These are phyloP conservation scores for Trichoderma asperelloides DNA, from an alignment of 495 filamentous ascomycete genomes.

Conservation along the genomic window DNA sequence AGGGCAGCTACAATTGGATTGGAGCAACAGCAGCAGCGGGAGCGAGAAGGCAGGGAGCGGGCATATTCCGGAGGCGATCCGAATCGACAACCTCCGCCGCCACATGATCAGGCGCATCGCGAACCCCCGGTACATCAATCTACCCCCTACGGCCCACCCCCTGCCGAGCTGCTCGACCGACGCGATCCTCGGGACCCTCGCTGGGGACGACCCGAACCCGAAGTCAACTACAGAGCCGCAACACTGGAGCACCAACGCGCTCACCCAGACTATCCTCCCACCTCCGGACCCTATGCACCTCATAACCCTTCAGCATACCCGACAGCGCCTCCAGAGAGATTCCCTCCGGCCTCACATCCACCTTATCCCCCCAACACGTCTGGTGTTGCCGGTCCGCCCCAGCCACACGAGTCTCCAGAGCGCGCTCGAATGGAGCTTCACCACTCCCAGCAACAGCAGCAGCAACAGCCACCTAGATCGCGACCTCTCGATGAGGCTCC, in stretches of 20 bases:
- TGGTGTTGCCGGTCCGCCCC: constrained; percentile 29
- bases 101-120: constrained; percentile 36
- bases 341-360: constrained; percentile 32
- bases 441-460: constrained; percentile 29
- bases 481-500: constrained; percentile 27
- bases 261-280: constrained; percentile 36
- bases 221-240: constrained; percentile 7
- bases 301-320: constrained; percentile 34
- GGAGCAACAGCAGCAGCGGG: constrained; percentile 15
- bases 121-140: constrained; percentile 31
- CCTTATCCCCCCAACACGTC: constrained; percentile 31
- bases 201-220: constrained; percentile 16
- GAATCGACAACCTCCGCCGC: constrained; percentile 19
- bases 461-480: constrained; percentile 26
- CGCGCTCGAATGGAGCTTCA: constrained; percentile 27
- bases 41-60: constrained; percentile 30
- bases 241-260: constrained; percentile 14
- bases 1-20: constrained; percentile 29
- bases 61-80: constrained; percentile 27
- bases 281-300: constrained; percentile 31
- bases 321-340: constrained; percentile 37
- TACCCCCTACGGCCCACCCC: constrained; percentile 31
- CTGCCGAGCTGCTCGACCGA: constrained; percentile 18
- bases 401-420: constrained; percentile 43
- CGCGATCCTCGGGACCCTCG: constrained; percentile 10